Base-by-base conservation (phyloP, 192 early-diverging fungal species). In the Lobosporangium transversale region DNA sequence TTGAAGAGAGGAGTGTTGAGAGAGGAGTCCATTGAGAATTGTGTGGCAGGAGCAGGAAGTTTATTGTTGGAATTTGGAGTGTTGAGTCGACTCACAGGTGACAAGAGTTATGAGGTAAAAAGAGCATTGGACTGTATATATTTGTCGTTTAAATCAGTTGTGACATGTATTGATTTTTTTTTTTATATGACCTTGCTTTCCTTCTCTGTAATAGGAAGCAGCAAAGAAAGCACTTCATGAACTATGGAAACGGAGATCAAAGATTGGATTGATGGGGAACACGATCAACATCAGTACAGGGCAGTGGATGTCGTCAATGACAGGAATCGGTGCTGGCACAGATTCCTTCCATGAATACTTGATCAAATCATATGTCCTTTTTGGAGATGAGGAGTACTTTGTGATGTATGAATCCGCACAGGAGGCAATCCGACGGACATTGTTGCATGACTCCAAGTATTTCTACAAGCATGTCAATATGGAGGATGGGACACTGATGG, bases 271-370 rank as follows among this genome's bases (percentile, higher is more conserved):
- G 15, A 73, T 98, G 33, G 97, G 97, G 9, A 95, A 97, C 62
- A 87, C 88, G 3, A 91, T 95, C 62, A 83, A 93, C 47, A 78
- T 95, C 20, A 85, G 84, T 35, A 82, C 81, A 23, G 89, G 50
- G 24, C 67, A 91, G 56, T 96, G 94, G 97, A 80, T 89, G 32
- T 83, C 91, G 30, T 62, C 79, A 18, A 84, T 89, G 32, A 83
- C 93, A 17, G 89, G 92, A 18, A 89, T 94, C 8, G 92, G 97
- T 29, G 95, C 96, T 9, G 97, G 96, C 42, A 87, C 93, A 14
- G 97, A 99, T 79, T 96, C 94, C 11, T 89, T 94, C 35, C 97
- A 90, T 71, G 95, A 96, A 81, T 99, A 99, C 64, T 76, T 97
- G 26, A 69, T 97, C 20, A 99, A 99, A 76, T 86, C 91, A 9